These are phyloP conservation scores for Backusella parvicylindrica DNA, from an alignment of 192 early-diverging fungal genomes.

Conservation along the genomic window DNA sequence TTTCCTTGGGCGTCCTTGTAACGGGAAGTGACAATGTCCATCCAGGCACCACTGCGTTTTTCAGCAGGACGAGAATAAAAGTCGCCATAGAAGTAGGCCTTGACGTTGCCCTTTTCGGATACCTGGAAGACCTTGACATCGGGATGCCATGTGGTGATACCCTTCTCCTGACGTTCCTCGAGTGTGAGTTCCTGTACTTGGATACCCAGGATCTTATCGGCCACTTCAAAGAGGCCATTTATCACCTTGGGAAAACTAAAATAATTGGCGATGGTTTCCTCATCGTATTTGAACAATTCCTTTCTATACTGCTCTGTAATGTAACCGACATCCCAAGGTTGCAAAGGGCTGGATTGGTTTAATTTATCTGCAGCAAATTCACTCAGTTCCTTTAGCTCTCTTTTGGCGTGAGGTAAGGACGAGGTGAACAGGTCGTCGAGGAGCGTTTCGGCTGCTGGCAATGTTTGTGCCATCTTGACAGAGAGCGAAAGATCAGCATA, in stretches of 20 bases:
- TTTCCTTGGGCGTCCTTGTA: slow-evolving; percentile 33
- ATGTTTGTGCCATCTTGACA: slow-evolving; percentile 52
- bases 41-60: slow-evolving; percentile 58
- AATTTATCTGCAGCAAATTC: slow-evolving; percentile 42
- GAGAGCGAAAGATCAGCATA: slow-evolving; percentile 52
- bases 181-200: slow-evolving; percentile 40
- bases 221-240: slow-evolving; percentile 50
- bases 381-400: slow-evolving; percentile 40
- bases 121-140: slow-evolving; percentile 59
- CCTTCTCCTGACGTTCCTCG: slow-evolving; percentile 29
- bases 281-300: slow-evolving; percentile 45
- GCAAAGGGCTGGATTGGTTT: slow-evolving; percentile 31
- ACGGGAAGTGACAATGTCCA: slow-evolving; percentile 50
- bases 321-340: slow-evolving; percentile 50
- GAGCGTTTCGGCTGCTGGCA: slow-evolving; percentile 39
- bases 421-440: slow-evolving; percentile 44
- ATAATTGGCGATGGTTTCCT: slow-evolving; percentile 53
- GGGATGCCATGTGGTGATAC: slow-evolving; percentile 48
- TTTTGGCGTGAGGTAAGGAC: slow-evolving; percentile 38
- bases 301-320: slow-evolving; percentile 53
- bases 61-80: slow-evolving; percentile 55
- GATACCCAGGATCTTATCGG: slow-evolving; percentile 46
- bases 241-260: slow-evolving; percentile 52
- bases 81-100: slow-evolving; percentile 62
- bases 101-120: slow-evolving; percentile 34